Evolutionary conservation across 495 filamentous ascomycete species (phyloP).

Genomic region (Gamarada debralockiae): DNA sequence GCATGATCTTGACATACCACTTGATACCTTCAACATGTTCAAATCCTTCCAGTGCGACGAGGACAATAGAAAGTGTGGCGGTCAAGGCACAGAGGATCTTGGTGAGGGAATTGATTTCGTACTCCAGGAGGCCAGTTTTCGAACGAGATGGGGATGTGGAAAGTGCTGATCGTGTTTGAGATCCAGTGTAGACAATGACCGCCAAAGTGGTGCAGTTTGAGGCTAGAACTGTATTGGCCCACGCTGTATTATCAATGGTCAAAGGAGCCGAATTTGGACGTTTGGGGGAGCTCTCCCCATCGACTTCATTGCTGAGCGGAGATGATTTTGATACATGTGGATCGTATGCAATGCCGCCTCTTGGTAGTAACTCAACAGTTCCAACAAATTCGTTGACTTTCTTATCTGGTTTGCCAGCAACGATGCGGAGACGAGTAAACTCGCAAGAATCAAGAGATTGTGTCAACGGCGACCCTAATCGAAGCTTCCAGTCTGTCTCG

Average conservation of each 20-base stretch:
- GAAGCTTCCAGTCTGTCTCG: conserved; percentile 98
- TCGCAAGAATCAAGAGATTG: conserved; percentile 67
- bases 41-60: conserved; percentile 87
- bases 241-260: conserved; percentile 95
- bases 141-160: conserved; percentile 89
- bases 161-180: conserved; percentile 89
- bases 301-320: conserved; percentile 24
- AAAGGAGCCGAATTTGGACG: conserved; percentile 60
- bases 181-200: conserved; percentile 89
- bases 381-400: conserved; percentile 93
- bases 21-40: conserved; percentile 54
- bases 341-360: conserved; percentile 15
- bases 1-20: conserved; percentile 95
- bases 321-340: conserved; percentile 14
- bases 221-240: conserved; percentile 96
- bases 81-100: conserved; percentile 94
- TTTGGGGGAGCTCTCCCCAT: conserved; percentile 16
- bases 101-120: conserved; percentile 96
- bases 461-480: conserved; percentile 78
- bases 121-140: conserved; percentile 89
- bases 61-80: conserved; percentile 74
- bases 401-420: conserved; percentile 82
- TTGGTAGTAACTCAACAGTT: conserved; percentile 58
- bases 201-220: conserved; percentile 85
- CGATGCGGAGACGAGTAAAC: conserved; percentile 69